phyloP scores from a whole-genome alignment of 345 rosid genomes.

The Hibiscus syriacus region DNA sequence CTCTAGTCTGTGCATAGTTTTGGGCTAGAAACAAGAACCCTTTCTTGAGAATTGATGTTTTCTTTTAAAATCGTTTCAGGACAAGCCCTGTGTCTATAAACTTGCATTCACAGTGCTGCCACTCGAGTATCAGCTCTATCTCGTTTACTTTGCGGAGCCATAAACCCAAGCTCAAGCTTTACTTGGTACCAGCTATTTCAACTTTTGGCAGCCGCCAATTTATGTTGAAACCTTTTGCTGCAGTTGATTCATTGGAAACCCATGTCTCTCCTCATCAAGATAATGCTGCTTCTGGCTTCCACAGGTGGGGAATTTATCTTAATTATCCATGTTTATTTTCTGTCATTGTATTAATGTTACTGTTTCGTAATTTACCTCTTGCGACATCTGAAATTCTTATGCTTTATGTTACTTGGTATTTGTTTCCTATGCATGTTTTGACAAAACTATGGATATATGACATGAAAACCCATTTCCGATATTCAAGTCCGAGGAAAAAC shows the following conservation, averaged over 20 bases:
- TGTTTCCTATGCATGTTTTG: too few relatives aligned
- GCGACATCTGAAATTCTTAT: background rate
- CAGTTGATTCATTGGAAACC: conserved; percentile 27
- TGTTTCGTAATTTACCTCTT: background rate
- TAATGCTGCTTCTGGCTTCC: conserved; percentile 25
- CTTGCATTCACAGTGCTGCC: background rate
- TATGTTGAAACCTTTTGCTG: conserved; percentile 19
- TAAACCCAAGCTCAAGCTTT: conserved; percentile 25
- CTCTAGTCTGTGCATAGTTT: background rate
- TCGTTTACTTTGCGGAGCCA: conserved; percentile 25
- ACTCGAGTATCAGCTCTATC: conserved; percentile 9
- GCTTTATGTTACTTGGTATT: background rate
- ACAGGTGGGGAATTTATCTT: conserved; percentile 30
- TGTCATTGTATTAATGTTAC: background rate
- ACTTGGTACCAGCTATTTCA: conserved; percentile 22
- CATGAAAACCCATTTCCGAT: too few relatives aligned
- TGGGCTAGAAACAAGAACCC: background rate
- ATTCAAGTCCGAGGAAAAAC: too few relatives aligned
- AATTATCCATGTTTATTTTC: background rate
- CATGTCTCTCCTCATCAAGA: conserved; percentile 15
- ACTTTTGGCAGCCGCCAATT: conserved; percentile 17
- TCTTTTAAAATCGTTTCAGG: background rate
- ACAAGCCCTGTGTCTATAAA: background rate
- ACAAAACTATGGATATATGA: too few relatives aligned
- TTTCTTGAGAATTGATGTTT: background rate